These are phyloP conservation scores for Chenopodium berlandieri DNA, from an alignment of 148 eudicot species.

Conservation along the genomic window DNA sequence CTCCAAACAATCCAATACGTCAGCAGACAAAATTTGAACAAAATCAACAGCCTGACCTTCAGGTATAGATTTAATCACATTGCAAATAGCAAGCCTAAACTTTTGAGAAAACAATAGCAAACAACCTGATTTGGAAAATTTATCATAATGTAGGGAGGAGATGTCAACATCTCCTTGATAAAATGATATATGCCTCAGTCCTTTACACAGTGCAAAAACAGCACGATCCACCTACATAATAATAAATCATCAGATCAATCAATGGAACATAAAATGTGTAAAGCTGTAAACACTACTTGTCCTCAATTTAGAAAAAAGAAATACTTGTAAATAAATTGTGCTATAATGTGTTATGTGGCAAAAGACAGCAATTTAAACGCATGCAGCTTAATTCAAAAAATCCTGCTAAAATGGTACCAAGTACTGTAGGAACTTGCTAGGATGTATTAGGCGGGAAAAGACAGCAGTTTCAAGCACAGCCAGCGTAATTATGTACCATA, in stretches of 20 bases:
- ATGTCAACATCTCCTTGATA: conserved; percentile 31
- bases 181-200: conserved; percentile 44
- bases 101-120: conserved; percentile 55
- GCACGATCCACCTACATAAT: conserved; percentile 63
- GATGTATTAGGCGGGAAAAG: not conserved
- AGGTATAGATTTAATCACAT: conserved; percentile 71
- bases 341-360: not conserved
- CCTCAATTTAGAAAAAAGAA: not conserved
- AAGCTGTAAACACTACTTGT: not conserved
- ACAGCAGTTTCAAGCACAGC: not conserved
- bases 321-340: no score
- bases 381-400: no score
- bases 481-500: not conserved
- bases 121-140: conserved; percentile 56
- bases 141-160: conserved; percentile 33
- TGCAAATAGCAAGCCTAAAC: conserved; percentile 59
- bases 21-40: conserved; percentile 55
- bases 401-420: no score
- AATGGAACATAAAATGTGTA: not conserved
- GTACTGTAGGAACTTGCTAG: no score
- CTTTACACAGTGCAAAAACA: conserved; percentile 70
- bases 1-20: conserved; percentile 67
- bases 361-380: no score
- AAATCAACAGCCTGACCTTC: conserved; percentile 86
- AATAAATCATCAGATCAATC: conserved; percentile 23